These are phyloP conservation scores for Calcarisporium arbuscula DNA, from an alignment of 2,329 filamentous ascomycete genomes.

Conservation along the genomic window DNA sequence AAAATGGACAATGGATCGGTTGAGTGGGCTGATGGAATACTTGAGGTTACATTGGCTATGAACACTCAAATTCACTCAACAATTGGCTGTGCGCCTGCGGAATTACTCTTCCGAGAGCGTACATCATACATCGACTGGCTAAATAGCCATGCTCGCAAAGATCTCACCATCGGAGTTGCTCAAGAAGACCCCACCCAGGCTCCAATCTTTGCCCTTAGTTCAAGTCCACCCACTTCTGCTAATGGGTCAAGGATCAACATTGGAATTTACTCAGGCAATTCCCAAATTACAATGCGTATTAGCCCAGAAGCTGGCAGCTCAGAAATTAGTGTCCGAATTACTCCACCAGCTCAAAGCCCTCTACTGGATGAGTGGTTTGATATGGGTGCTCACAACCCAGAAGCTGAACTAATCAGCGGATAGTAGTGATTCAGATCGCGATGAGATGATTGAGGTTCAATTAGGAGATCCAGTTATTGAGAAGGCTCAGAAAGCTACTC, in stretches of 20 bases:
- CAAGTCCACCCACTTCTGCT: conserved; percentile 1
- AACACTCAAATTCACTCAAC: conserved; percentile 4
- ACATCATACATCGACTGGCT: conserved; percentile 3
- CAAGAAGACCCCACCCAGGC: conserved; percentile 1
- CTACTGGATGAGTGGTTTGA: too few species aligned
- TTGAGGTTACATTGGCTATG: conserved; percentile 7
- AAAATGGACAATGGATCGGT: conserved; percentile 5
- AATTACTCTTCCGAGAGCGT: conserved; percentile 3
- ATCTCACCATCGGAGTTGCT: conserved; percentile 1
- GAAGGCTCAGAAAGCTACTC: conserved; percentile 1
- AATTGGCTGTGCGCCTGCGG: too few species aligned
- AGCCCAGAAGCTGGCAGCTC: conserved; percentile 3
- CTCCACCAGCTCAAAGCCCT: too few species aligned
- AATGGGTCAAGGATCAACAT: conserved; percentile 5
- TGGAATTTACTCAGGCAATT: conserved; percentile 3
- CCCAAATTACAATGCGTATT: conserved; percentile 4
- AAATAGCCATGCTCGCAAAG: conserved; percentile 1
- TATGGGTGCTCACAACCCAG: too few species aligned
- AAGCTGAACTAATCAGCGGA: too few species aligned
- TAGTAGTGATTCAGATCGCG: too few species aligned
- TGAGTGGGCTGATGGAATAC: conserved; percentile 4
- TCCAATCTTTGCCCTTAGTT: conserved; percentile 4
- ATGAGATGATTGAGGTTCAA: too few species aligned
- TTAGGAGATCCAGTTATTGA: neutral
- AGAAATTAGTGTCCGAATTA: neutral